Conservation (phyloP, 768 basidiomycete species). For the Hebeloma cylindrosporum region DNA sequence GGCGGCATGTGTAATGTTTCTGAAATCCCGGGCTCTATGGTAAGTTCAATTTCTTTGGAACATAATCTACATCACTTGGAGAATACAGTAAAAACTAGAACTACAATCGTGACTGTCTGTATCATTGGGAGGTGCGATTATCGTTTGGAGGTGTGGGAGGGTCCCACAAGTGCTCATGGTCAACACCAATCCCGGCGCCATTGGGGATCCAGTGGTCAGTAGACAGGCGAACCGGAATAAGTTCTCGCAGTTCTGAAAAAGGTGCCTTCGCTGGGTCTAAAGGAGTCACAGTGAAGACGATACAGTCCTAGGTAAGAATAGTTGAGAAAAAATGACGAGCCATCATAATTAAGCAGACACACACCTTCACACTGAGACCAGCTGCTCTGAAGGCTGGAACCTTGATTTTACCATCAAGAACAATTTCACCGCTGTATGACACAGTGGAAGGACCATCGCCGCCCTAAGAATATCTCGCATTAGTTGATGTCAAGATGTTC, state of each 20-base stretch:
- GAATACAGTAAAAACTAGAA: background rate
- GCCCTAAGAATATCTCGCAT: constrained; percentile 29
- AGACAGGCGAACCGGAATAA: constrained; percentile 62
- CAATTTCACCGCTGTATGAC: constrained; percentile 62
- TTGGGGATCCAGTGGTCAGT: constrained; percentile 60
- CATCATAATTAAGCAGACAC: constrained; percentile 7
- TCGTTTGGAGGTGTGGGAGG: constrained; percentile 19
- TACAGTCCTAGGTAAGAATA: constrained; percentile 50
- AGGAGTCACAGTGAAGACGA: constrained; percentile 61
- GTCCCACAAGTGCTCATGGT: constrained; percentile 15
- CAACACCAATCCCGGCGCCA: constrained; percentile 33
- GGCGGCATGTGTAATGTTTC: too few relatives aligned
- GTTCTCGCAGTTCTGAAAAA: constrained; percentile 59
- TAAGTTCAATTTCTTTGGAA: too few relatives aligned
- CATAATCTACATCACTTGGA: too few relatives aligned
- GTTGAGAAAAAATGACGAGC: background rate
- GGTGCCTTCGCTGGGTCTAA: constrained; percentile 52
- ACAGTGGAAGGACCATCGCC: constrained; percentile 65
- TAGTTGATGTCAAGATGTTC: background rate
- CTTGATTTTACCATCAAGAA: constrained; percentile 44
- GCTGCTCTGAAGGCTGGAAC: constrained; percentile 66
- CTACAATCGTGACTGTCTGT: constrained; percentile 1
- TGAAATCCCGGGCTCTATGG: too few relatives aligned
- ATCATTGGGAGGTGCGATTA: constrained; percentile 2
- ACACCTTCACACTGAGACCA: constrained; percentile 63